These are phyloP conservation scores for Helotiales sp. DNA, from an alignment of 2,329 filamentous ascomycete species.

Conservation along the genomic window DNA sequence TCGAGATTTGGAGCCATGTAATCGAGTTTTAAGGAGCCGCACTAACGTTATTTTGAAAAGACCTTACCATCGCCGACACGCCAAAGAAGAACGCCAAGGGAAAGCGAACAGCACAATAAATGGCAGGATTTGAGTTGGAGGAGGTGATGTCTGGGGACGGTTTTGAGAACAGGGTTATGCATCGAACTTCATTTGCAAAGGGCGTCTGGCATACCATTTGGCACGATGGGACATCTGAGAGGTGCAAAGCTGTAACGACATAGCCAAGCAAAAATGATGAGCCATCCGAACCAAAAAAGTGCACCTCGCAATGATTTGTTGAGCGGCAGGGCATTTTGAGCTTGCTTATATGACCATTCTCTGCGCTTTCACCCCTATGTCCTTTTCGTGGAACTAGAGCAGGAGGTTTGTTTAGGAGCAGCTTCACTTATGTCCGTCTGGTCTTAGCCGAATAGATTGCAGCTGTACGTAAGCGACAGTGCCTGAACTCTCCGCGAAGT, in stretches of 20 bases:
- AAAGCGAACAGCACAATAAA: slow-evolving; percentile 35
- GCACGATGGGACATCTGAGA: slow-evolving; percentile 15
- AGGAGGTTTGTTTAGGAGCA: too few relatives aligned
- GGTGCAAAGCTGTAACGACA: slow-evolving; percentile 23
- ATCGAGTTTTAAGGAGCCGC: neutral
- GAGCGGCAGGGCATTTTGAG: too few relatives aligned
- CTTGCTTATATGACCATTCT: too few relatives aligned
- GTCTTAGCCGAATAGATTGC: neutral
- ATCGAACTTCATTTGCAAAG: slow-evolving; percentile 22
- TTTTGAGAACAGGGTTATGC: slow-evolving; percentile 10
- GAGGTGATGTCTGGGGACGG: neutral
- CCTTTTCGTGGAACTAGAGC: too few relatives aligned
- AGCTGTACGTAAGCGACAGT: slow-evolving; percentile 1
- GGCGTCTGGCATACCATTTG: slow-evolving; percentile 26
- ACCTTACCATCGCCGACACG: slow-evolving; percentile 58
- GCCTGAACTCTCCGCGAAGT: neutral
- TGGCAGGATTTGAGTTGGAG: slow-evolving; percentile 4
- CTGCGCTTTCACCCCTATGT: too few relatives aligned
- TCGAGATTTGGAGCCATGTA: slow-evolving; percentile 14
- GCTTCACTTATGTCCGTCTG: neutral
- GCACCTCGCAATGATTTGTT: neutral
- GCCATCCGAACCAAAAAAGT: slow-evolving; percentile 13
- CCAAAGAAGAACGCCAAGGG: slow-evolving; percentile 59
- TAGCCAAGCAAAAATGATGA: slow-evolving; percentile 26
- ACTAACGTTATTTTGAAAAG: slow-evolving; percentile 36